Base-by-base conservation (phyloP, 2,329 filamentous ascomycete genomes). In the Beauveria bassiana region DNA sequence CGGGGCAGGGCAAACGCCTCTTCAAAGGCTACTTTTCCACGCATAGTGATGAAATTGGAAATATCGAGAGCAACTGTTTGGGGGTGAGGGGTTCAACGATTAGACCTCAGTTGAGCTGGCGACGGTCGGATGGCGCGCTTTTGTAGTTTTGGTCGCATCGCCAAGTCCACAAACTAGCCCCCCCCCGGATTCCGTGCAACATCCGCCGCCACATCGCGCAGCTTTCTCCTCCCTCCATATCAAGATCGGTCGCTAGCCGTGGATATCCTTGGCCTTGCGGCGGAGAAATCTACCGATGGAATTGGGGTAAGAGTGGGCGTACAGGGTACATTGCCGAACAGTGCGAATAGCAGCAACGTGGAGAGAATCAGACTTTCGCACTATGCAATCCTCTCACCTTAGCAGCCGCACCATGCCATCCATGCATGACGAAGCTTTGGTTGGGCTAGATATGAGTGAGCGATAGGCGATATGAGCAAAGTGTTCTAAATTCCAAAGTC, bases 1-100 rank as follows among this genome's bases (percentile, higher is more conserved):
- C 83, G 78, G 50, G 85, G 83, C 7, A 86, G 76, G 63, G 80
- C 81, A 64, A 86, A 86, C 16, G 83, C 83, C 72, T 87, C 84
- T 70, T 87, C 84, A 24, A 87, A 75, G 14, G 81, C 81, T 62
- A 87, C 78, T 65, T 87, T 87, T 63, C 85, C 84, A 14, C 79
- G 72, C 82, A 86, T 86, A 26, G 5, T 70, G 49, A 26, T 20
- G 24, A 42, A 1, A 62, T 10, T 57, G 20, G 22, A 60, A 53
- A 8, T 28, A 12, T 8, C 10, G 18, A 34, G n/a, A 28, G 50
- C n/a, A 45, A 16, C 14, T 18, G 31, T 12, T 12, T 9, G 5
- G 8, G 8, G 2, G 16, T n/a, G 5, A n/a, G 5, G 9, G 20
- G 4, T 14, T 28, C 12, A 24, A 24, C 24, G 4, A 22, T 14